Evolutionary conservation across 1,284 basidiomycete genomes (phyloP).

Genomic region (Trametes polyzona): DNA sequence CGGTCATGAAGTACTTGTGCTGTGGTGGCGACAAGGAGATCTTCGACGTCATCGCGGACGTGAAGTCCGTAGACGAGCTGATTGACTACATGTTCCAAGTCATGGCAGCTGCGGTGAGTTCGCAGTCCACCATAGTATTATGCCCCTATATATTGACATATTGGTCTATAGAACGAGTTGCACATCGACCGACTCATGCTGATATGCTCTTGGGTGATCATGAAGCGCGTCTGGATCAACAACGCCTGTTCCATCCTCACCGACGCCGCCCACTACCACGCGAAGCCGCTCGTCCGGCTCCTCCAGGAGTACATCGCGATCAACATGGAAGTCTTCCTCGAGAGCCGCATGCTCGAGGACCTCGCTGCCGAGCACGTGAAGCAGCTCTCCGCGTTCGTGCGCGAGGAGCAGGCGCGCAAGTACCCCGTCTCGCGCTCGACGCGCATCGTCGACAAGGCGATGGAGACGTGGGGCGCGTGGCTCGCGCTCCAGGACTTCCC

Average conservation of each 20-base stretch:
- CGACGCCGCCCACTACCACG: conserved; percentile 84
- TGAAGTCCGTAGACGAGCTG: conserved; percentile 73
- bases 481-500: conserved; percentile 84
- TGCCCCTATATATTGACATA: background rate
- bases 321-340: conserved; percentile 90
- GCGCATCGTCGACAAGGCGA: conserved; percentile 56
- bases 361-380: conserved; percentile 71
- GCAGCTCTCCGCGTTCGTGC: conserved; percentile 68
- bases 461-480: conserved; percentile 78
- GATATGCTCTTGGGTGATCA: conserved; percentile 79
- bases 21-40: conserved; percentile 76
- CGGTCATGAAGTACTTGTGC: conserved; percentile 82
- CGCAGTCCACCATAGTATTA: no score
- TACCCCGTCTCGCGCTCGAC: conserved; percentile 68
- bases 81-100: conserved; percentile 90
- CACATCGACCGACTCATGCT: conserved; percentile 86
- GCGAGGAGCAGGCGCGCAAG: conserved; percentile 67
- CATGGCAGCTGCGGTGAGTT: conserved; percentile 79
- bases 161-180: conserved; percentile 74
- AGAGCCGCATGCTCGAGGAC: conserved; percentile 79
- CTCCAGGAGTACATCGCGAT: conserved; percentile 84
- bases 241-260: conserved; percentile 85
- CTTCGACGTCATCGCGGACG: conserved; percentile 74
- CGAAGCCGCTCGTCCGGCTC: conserved; percentile 68
- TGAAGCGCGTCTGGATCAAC: conserved; percentile 71